Evolutionary conservation across 805 yeast species (phyloP), one percentile per base, ranked within the genome.

Genomic region (Cyberlindnera mrakii): DNA sequence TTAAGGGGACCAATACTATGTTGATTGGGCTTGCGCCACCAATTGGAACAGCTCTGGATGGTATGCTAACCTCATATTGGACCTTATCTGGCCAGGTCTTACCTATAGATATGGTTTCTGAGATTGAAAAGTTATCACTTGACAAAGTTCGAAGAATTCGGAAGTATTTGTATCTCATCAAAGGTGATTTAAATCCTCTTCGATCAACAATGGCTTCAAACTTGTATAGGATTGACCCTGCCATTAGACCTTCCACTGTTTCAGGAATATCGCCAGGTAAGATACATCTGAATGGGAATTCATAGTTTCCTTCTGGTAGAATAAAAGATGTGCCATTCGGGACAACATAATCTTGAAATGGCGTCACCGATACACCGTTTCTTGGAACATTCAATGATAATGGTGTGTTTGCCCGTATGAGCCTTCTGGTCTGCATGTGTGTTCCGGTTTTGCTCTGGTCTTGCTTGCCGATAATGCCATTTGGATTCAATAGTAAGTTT

Each of bases 41-140:
- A 37, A 90, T 78, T 1, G 96, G 89, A 7, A 87, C 78, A 1
- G 96, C 96, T 51, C 83, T 79, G 18, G 89, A 75, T 0, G 97
- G 96, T 3, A 88, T 80, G 44, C 83, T 81, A 43, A 91, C 78
- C 14, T 87, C 80, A 62, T 91, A 90, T 60, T 90, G 96, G 35
- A 91, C 80, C 59, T 87, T 88, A 40, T 77, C 70, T 2, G 95
- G 91, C 95, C 96, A 87, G 4, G 89, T 84, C 58, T 88, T 89
- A 44, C 88, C 96, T 31, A 90, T 90, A 0, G 91, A 85, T 49
- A 89, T 82, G 1, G 96, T 87, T 59, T 90, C 96, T 0, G 89
- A 74, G 17, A 85, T 68, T 5, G 67, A 55, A 29, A 86, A 72
- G 15, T 89, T 75, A 61, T 90, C 96, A 2, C 86, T 72, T 5